These are phyloP conservation scores for Hippophae rhamnoides DNA, from an alignment of 306 rosid species.

Conservation along the genomic window DNA sequence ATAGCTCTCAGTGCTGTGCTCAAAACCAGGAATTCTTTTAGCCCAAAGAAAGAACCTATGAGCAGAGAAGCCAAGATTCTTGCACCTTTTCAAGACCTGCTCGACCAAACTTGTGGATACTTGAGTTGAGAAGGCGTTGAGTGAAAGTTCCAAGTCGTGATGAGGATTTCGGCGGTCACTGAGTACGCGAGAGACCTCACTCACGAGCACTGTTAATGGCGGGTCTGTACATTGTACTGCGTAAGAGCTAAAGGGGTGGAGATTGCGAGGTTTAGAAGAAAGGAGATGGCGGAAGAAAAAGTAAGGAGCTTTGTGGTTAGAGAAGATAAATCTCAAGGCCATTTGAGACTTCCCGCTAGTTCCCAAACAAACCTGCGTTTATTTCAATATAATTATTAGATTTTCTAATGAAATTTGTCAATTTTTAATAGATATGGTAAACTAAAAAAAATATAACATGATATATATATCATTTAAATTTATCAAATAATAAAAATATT, in stretches of 20 bases:
- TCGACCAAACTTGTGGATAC: slow-evolving; percentile 59
- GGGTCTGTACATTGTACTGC: slow-evolving; percentile 14
- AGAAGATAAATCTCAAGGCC: slow-evolving; percentile 29
- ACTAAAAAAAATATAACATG: no score
- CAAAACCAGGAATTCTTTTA: slow-evolving; percentile 52
- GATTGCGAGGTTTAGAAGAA: slow-evolving; percentile 18
- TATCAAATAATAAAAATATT: no score
- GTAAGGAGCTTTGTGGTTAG: slow-evolving; percentile 23
- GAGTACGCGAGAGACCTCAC: slow-evolving; percentile 68
- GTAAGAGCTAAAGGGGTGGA: slow-evolving; percentile 19
- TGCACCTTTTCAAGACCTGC: slow-evolving; percentile 80
- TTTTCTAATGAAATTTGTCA: no score
- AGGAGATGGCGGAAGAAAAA: slow-evolving; percentile 22
- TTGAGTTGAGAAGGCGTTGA: slow-evolving; percentile 43
- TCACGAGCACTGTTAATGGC: slow-evolving; percentile 47
- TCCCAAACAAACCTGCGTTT: no score
- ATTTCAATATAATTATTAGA: no score
- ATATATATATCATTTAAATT: no score
- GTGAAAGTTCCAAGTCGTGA: slow-evolving; percentile 61
- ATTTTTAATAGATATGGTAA: no score
- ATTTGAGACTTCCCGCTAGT: slow-evolving; percentile 12
- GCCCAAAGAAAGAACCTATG: slow-evolving; percentile 96
- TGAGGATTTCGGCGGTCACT: slow-evolving; percentile 74
- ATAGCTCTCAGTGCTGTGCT: slow-evolving; percentile 52
- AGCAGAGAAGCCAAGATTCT: slow-evolving; percentile 61